These are phyloP conservation scores for Eucalyptus pauciflora DNA, from an alignment of 345 rosid genomes.

Conservation along the genomic window DNA sequence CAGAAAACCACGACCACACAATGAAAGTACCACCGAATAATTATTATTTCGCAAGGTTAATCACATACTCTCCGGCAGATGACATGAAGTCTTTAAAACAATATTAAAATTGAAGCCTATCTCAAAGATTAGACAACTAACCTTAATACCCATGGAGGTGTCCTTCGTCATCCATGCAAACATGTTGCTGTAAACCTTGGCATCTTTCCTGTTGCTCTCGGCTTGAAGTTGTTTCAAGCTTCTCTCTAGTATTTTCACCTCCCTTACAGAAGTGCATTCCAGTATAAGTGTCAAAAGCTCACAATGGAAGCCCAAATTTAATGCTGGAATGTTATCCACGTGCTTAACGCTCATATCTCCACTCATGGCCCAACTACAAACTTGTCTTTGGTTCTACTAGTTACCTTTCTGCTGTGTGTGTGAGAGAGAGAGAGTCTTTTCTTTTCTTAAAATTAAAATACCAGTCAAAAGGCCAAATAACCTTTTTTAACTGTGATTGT, in stretches of 20 bases:
- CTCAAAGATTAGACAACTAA: background rate
- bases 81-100: background rate
- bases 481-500: background rate
- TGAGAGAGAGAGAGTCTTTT: background rate
- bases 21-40: background rate
- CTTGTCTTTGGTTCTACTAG: background rate
- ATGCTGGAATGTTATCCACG: background rate
- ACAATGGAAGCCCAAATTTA: background rate
- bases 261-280: constrained; percentile 18
- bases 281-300: background rate
- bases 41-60: background rate
- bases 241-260: constrained; percentile 31
- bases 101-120: background rate
- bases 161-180: constrained; percentile 15
- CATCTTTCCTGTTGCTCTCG: constrained; percentile 43
- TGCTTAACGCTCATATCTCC: background rate
- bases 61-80: background rate
- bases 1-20: background rate
- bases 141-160: constrained; percentile 15
- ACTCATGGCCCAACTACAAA: background rate
- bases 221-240: constrained; percentile 30
- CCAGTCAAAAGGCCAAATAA: background rate
- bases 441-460: background rate
- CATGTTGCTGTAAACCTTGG: constrained; percentile 39
- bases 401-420: background rate